Conservation (phyloP, 1,139 yeast genomes). For the Sugiyamaella paludigena region DNA sequence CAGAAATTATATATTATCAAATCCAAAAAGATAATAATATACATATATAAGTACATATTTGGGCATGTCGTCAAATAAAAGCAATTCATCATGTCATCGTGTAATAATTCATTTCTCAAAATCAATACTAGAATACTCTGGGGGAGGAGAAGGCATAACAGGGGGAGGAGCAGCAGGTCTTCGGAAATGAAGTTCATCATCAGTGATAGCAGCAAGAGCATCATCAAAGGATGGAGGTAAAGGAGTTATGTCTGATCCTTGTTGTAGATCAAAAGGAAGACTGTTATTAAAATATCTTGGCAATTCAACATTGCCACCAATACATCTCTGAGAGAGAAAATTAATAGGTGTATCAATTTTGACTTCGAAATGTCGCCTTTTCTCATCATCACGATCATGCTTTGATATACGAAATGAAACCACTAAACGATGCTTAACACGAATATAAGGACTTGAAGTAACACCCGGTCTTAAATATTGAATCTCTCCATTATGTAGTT, state of each 20-base stretch:
- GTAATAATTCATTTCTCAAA: constrained; percentile 1
- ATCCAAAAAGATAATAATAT: not conserved
- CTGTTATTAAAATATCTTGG: constrained; percentile 51
- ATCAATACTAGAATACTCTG: constrained; percentile 20
- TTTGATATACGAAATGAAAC: constrained; percentile 76
- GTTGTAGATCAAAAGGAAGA: not conserved
- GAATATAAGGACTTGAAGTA: constrained; percentile 64
- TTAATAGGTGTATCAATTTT: constrained; percentile 83
- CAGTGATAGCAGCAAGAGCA: constrained; percentile 25
- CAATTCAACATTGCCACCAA: constrained; percentile 61
- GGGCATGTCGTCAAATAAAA: not conserved
- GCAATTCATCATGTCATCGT: not conserved
- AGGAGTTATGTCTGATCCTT: too few relatives aligned
- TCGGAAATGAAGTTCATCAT: constrained; percentile 16
- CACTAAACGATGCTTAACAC: constrained; percentile 72
- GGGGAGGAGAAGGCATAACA: constrained; percentile 21
- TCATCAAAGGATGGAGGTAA: constrained; percentile 34
- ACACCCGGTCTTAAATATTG: constrained; percentile 58
- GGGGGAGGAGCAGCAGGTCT: constrained; percentile 3
- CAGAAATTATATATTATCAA: not conserved
- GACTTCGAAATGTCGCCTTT: constrained; percentile 81
- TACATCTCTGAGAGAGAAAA: constrained; percentile 69
- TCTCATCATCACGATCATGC: constrained; percentile 51
- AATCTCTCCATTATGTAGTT: constrained; percentile 5
- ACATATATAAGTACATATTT: not conserved